Base-by-base conservation (phyloP, 345 rosid genomes). In the Cardamine chenopodiifolia region DNA sequence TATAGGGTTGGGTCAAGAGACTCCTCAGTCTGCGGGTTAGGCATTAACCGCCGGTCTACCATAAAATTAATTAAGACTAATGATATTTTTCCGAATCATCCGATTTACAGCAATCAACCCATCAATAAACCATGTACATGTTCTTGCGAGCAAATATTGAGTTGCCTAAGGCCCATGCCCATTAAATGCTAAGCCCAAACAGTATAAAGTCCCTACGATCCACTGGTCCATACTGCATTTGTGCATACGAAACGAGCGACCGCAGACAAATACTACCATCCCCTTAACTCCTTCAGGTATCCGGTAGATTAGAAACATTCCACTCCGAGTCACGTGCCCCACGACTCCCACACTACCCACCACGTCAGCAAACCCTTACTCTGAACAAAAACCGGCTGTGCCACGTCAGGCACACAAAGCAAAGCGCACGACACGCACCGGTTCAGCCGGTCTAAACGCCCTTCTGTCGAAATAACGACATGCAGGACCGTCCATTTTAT, bases 251-350 rank as follows among this genome's bases (percentile, higher is more conserved):
- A 34, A 34, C 1, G 63, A 34, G 10, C 25, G 10, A 58, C 26
- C 42, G 25, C 26, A 42, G 20, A 17, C 8, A 19, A 56, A 6
- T 10, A 40, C 52, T 12, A 20, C 11, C 28, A 59, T 35, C 17
- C 14, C 64, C 23, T 11, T 39, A n/a, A 37, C 44, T 58, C 42
- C 23, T 25, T 39, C 9, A 35, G 1, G 48, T 34, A 52, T 15
- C 35, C 50, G 62, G 23, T 15, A 23, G 25, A 6, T 65, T 64
- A 31, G 68, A 47, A 68, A 83, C 77, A 82, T 80, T 85, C 71
- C 11, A 65, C 82, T 75, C 63, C 48, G 32, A 48, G 74, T 78
- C 88, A 84, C 86, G 80, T 85, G 84, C 73, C 85, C 77, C 83
- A 68, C 20, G 54, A 54, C 70, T 28, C 77, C 53, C 74, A 26